A percentile compares a stretch with the other conserved stretches of the same genome.
These are phyloP conservation scores for Ceratocystis albifundus DNA, from an alignment of 2,329 filamentous ascomycete species.

Conservation along the genomic window DNA sequence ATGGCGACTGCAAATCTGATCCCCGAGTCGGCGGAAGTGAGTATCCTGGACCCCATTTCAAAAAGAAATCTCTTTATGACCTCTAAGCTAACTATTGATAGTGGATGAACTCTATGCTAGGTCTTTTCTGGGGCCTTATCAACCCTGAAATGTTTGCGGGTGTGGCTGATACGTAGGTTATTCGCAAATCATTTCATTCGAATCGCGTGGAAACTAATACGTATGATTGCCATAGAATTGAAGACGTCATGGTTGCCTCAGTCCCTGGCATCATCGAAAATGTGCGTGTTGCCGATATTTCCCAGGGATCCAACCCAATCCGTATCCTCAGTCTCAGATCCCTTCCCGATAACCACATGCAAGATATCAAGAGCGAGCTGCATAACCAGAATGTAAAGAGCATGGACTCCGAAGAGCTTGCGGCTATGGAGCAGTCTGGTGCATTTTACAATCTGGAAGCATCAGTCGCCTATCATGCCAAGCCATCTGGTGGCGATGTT, in stretches of 20 bases:
- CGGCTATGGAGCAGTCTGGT: conserved; percentile 79
- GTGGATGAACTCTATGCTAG: conserved; percentile 87
- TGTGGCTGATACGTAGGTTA: conserved; percentile 63
- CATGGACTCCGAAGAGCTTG: conserved; percentile 77
- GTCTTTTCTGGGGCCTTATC: conserved; percentile 77
- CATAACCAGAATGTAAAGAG: conserved; percentile 65
- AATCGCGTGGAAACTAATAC: neutral
- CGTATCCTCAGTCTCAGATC: conserved; percentile 78
- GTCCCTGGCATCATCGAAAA: conserved; percentile 87
- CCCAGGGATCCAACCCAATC: conserved; percentile 82
- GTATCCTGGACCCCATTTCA: conserved; percentile 13
- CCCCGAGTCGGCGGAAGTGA: conserved; percentile 67
- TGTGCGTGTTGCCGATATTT: conserved; percentile 87
- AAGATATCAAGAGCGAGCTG: conserved; percentile 70
- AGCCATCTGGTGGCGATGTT: conserved; percentile 56
- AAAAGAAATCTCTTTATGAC: neutral
- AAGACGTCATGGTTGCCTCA: conserved; percentile 92
- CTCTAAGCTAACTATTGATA: neutral
- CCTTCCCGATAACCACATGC: conserved; percentile 64
- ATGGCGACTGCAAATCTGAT: conserved; percentile 80
- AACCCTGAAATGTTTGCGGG: conserved; percentile 92
- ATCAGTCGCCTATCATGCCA: conserved; percentile 81
- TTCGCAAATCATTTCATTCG: accelerated
- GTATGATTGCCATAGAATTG: conserved; percentile 27
- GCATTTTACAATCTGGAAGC: conserved; percentile 89